Base-by-base conservation (phyloP, 352 stramenopile species). In the Globisporangium mamillatum region DNA sequence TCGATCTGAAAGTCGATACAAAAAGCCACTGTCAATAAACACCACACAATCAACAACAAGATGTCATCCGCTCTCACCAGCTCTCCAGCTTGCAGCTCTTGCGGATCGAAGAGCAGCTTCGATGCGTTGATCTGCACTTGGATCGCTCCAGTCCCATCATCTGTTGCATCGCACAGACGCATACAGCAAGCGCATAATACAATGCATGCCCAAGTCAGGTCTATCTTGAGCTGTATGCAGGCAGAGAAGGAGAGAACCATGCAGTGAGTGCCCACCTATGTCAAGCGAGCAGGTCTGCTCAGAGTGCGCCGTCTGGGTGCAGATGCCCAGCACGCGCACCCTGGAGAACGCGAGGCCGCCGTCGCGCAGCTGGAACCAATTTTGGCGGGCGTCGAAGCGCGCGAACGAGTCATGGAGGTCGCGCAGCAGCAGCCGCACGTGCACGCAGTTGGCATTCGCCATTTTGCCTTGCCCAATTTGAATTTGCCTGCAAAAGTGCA, bases 91-190 rank as follows among this genome's bases (percentile, higher is more conserved):
- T 62, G 27, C 34, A 86, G 52, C 50, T 75, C 48, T 48, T 67
- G 57, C 34, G 50, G 5, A 7, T 66, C 29, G 0, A 64, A 7
- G n/a, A 63, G 48, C 22, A 66, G 25, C 18, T 52, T 27, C 60
- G 46, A 68, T 22, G 64, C 24, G 1, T 60, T 8, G 24, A 82
- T 20, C 34, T 72, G 77, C 46, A 76, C 78, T 41, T 67, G 52
- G 10, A 79, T 36, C 20, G 70, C 60, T 1, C 75, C 78, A 4
- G 78, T 81, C 9, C 78, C 78, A 50, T 86, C 78, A 34, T 86
- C 78, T 86, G 34, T 4, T 25, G 41, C 20, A 29, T 4, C 7
- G 25, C 14, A 7, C 5, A 50, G 16, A 50, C 50, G 27, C 14
- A 57, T 16, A n/a, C 10, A 32, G 71, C 57, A 71, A 41, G 48